Evolutionary conservation across 768 basidiomycete genomes (phyloP).

Genomic region (Mycena filopes): DNA sequence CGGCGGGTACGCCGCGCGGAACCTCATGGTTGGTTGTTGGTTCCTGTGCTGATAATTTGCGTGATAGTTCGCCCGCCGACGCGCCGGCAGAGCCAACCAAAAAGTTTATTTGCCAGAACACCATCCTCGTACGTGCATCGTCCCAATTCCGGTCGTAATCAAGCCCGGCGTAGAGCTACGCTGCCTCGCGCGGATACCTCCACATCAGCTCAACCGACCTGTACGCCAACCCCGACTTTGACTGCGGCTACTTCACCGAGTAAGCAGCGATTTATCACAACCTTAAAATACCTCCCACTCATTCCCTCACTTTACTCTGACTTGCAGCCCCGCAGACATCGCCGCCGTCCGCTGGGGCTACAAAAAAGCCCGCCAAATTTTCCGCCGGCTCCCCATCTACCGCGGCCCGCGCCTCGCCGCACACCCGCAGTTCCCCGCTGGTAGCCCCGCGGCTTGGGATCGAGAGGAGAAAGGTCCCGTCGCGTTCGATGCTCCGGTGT

Average conservation of each 20-base stretch:
- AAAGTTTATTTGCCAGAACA: neutral
- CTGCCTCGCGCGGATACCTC: constrained; percentile 28
- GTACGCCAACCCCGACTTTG: constrained; percentile 28
- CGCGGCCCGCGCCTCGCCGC: constrained; percentile 40
- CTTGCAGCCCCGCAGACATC: constrained; percentile 53
- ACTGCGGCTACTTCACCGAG: constrained; percentile 20
- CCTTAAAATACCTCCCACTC: too few relatives aligned
- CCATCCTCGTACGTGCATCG: neutral
- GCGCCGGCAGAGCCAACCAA: neutral
- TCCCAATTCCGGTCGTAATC: neutral
- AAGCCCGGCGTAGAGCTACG: constrained; percentile 19
- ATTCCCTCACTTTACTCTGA: neutral
- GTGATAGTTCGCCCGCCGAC: neutral
- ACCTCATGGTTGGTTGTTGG: too few relatives aligned
- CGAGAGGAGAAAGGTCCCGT: too few relatives aligned
- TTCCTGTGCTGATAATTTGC: neutral
- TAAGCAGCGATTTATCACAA: neutral
- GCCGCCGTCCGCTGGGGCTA: constrained; percentile 60
- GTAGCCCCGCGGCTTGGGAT: constrained; percentile 44
- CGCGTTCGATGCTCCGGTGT: too few relatives aligned
- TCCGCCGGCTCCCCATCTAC: constrained; percentile 61
- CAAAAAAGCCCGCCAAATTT: constrained; percentile 64
- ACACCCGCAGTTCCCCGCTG: constrained; percentile 16
- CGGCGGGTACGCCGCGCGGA: constrained; percentile 8
- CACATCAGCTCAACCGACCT: constrained; percentile 33